Evolutionary conservation across 2,329 filamentous ascomycete species (phyloP), one percentile per base, ranked within the genome.

Genomic region (Hypoxylon sp.): DNA sequence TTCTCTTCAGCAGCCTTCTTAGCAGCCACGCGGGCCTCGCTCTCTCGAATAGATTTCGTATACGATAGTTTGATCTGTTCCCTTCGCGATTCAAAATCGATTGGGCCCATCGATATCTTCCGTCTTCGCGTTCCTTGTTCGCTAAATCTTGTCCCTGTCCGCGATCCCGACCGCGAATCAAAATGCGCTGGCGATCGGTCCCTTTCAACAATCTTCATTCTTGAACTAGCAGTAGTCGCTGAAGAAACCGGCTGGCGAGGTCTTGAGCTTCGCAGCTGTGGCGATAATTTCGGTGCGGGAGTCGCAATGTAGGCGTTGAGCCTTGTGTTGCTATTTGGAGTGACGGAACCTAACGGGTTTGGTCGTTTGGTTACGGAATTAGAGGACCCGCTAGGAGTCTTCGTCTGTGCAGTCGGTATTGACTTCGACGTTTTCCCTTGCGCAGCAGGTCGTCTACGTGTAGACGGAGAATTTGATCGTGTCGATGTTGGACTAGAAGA

Each of bases 1-100:
- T 83, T 82, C 70, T 83, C 86, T 67, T 88, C 85, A 21, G 84
- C 85, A 34, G 86, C 86, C 75, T 84, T 83, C 56, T 65, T 76
- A 34, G 72, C 74, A 10, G 83, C 84, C 63, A 86, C 85, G n/a
- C 82, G 79, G 64, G 86, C 89, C 75, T 92, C 90, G 73, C 83
- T 91, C 75, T 93, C 91, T 69, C 91, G 87, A 51, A 96, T 89
- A n/a, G 91, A 93, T 76, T 92, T 93, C 73, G 89, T 94, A 78
- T 97, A 95, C 13, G 93, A 93, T 62, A 93, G 88, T 73, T 94
- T 91, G 74, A 97, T 97, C 67, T 90, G 89, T 75, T 93, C 91
- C 73, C 94, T 87, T 55, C 93, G 87, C 72, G 93, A 92, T 65
- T 91, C 93, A 77, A 97, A 96, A 79, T 97, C 93, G 57, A 97